These are phyloP conservation scores for Trametes coccinea DNA, from an alignment of 768 basidiomycete genomes.

Conservation along the genomic window DNA sequence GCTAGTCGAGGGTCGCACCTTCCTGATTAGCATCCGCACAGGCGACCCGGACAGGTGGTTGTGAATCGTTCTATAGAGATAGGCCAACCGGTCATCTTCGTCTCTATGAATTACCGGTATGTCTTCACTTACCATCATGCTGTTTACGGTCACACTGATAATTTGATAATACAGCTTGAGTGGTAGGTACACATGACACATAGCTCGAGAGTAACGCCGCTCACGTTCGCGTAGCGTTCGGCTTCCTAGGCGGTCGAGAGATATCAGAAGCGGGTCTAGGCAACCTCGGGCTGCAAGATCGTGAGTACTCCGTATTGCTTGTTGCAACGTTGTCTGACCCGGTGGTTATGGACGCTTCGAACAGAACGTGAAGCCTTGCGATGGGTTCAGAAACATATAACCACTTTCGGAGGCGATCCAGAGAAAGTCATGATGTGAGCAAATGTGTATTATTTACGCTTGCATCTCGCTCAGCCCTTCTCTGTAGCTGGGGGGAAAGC, in stretches of 20 bases:
- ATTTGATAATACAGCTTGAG: not conserved
- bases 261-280: conserved; percentile 40
- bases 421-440: conserved; percentile 43
- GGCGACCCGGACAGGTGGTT: conserved; percentile 17
- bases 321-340: conserved; percentile 14
- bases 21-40: not conserved
- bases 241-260: conserved; percentile 44
- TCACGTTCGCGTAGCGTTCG: conserved; percentile 33
- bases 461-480: not conserved
- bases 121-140: not conserved
- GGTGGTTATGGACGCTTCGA: not conserved
- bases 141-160: not conserved
- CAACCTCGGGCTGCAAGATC: conserved; percentile 55
- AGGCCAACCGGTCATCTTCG: conserved; percentile 49
- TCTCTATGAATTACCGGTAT: conserved; percentile 55
- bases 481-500: conserved; percentile 34
- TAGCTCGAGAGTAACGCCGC: not conserved
- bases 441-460: conserved; percentile 30
- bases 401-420: conserved; percentile 45
- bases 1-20: too few species aligned
- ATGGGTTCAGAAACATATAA: conserved; percentile 45
- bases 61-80: conserved; percentile 43
- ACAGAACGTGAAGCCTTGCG: conserved; percentile 41
- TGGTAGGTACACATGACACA: not conserved
- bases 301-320: conserved; percentile 34